Evolutionary conservation across 306 rosid genomes (phyloP).

Genomic region (Amphicarpaea edgeworthii): DNA sequence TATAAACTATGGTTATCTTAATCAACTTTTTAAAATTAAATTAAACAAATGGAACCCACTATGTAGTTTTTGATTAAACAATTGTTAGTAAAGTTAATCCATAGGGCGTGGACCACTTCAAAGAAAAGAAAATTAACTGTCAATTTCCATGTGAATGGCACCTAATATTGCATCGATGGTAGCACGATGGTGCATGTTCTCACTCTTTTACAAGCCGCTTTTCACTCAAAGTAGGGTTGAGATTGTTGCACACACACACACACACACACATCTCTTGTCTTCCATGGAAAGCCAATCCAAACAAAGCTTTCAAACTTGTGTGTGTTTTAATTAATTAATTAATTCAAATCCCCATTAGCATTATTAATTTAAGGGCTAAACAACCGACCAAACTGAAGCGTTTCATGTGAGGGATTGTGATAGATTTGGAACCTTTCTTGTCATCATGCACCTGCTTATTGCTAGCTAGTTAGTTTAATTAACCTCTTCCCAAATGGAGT

Average conservation of each 20-base stretch:
- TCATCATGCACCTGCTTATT: constrained; percentile 61
- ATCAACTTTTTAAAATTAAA: constrained; percentile 43
- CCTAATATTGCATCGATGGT: constrained; percentile 70
- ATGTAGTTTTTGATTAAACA: constrained; percentile 52
- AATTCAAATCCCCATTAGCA: constrained; percentile 55
- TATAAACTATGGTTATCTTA: constrained; percentile 62
- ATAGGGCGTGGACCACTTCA: constrained; percentile 66
- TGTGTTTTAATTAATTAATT: constrained; percentile 57
- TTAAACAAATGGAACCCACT: constrained; percentile 66
- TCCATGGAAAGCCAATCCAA: constrained; percentile 69
- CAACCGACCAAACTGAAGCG: constrained; percentile 75
- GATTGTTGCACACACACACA: constrained; percentile 69
- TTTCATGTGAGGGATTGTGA: constrained; percentile 81
- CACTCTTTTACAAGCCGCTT: constrained; percentile 70
- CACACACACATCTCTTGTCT: constrained; percentile 70
- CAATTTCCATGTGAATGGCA: constrained; percentile 80
- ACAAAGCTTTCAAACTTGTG: constrained; percentile 51
- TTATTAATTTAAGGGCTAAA: constrained; percentile 57
- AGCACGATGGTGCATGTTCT: constrained; percentile 85
- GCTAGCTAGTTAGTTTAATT: too few relatives aligned
- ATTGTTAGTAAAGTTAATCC: constrained; percentile 60
- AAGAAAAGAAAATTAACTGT: neutral
- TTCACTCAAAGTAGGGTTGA: constrained; percentile 73
- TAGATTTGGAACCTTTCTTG: constrained; percentile 75
- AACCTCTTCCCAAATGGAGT: constrained; percentile 36